phyloP scores from a whole-genome alignment of 208 protist species.

The Crithidia thermophila region DNA sequence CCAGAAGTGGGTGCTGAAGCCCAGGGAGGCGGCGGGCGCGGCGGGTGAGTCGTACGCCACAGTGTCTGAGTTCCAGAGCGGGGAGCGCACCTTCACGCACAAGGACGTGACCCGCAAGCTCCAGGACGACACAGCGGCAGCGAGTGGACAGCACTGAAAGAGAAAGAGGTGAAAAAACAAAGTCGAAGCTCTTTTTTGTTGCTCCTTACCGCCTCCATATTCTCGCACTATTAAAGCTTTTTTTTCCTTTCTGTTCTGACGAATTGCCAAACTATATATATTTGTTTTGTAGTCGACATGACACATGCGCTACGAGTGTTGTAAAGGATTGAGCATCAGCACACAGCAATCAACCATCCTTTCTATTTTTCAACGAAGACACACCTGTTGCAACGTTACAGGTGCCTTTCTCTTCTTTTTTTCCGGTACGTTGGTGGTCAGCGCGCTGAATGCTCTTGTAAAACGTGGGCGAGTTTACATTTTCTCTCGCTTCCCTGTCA shows the following conservation, averaged over 20 bases:
- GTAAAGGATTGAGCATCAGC: too few species aligned
- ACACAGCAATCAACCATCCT: too few species aligned
- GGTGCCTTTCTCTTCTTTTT: neutral
- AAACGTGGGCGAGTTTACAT: too few species aligned
- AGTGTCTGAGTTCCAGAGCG: conserved; percentile 52
- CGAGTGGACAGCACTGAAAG: neutral
- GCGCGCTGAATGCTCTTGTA: too few species aligned
- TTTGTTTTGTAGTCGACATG: too few species aligned
- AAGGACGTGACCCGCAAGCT: conserved; percentile 24
- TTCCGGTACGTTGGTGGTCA: neutral
- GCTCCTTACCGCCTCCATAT: neutral
- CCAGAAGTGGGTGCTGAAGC: conserved; percentile 60
- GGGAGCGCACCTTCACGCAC: conserved; percentile 55
- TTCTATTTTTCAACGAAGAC: too few species aligned
- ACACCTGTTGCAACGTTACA: too few species aligned
- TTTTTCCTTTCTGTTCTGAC: too few species aligned
- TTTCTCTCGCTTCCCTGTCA: too few species aligned
- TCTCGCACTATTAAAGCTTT: too few species aligned
- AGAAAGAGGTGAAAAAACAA: neutral
- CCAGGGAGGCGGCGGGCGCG: conserved; percentile 7
- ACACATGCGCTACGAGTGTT: too few species aligned
- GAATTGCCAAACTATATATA: too few species aligned
- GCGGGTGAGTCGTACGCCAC: conserved; percentile 34
- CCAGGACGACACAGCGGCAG: conserved; percentile 12
- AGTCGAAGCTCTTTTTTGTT: conserved; percentile 15